Evolutionary conservation across 2,329 filamentous ascomycete genomes (phyloP), one percentile per base, ranked within the genome.

Genomic region (Acrocalymma vagum): DNA sequence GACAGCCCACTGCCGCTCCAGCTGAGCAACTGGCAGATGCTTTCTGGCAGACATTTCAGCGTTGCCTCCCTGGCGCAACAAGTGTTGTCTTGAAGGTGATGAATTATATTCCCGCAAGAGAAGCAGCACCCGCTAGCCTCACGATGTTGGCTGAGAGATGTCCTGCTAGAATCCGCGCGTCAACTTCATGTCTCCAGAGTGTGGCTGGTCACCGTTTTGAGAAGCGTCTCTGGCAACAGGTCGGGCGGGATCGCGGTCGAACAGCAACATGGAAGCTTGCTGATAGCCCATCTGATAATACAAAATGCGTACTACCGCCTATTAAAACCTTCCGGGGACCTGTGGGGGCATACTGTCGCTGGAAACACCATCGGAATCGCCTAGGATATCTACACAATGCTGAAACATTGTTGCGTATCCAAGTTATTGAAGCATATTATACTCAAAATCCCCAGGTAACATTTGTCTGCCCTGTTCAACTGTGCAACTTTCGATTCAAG

Each of bases 71-170:
- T 36, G 10, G 26, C 17, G 30, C 24, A 8, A 40, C 24, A 6
- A 25, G 45, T 25, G 49, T 50, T 22, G 46, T 48, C 17, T 23
- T 50, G 18, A 30, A 32, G 5, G 41, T 29, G 6, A 32, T 24
- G 14, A 29, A 15, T 28, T 21, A 30, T n/a, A 24, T 38, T 17
- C 27, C 34, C 14, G 5, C 3, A 11, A 33, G 34, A 23, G 13
- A n/a, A 29, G 18, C 30, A 29, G 5, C 29, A 25, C 30, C 31
- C 14, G 10, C 9, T 2, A n/a, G 26, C 9, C 8, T 20, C 10
- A 35, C 14, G 4, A 17, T 11, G 15, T n/a, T 35, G 15, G 38
- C 38, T 11, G 17, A 9, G 11, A 23, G 13, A 35, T 41, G 13
- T 8, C 24, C 25, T 25, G n/a, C 13, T 8, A 15, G 18, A 24